Evolutionary conservation across 345 rosid species (phyloP), one percentile per base, ranked within the genome.

Genomic region (Noccaea bulbosa): DNA sequence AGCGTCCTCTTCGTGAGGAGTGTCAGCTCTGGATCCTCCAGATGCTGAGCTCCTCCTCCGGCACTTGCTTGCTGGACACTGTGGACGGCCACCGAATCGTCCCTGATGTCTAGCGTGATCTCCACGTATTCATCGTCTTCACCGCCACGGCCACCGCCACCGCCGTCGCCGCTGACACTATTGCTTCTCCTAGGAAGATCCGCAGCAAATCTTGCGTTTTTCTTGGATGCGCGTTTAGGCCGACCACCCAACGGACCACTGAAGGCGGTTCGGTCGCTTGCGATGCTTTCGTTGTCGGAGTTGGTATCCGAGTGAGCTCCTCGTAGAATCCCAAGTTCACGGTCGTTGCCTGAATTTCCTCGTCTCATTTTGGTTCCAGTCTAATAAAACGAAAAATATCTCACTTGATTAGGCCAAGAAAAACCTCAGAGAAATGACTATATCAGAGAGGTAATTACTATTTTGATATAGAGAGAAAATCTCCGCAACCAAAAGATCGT

Each of bases 1-100:
- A 88, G 78, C 6, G 90, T 85, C 77, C 78, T 78, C 86, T 72
- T 85, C 6, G 93, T 86, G 11, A 92, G 80, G 15, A 88, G 80
- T 1, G 96, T 65, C 43, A 90, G 65, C 77, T 87, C 93, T 0
- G 95, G 93, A 52, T 90, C 97, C 52, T 90, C 92, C 0, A 52
- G 9, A 4, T 71, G 52, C 2, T 69, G 56, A 11, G 22, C 24
- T 10, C 75, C 73, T 12, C 71, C 70, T 5, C 71, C 70, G 1
- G 72, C 84, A 8, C 84, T 86, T 6, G 94, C 91, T 4, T 84
- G 78, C 9, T 90, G 89, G 47, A 92, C 96, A 63, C 98, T 90
- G 78, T 92, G 96, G 11, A 92, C 96, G 7, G 89, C 94, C 2
- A 92, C 92, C 0, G 94, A 83, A 32, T 88, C 96, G 41, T 89